Base-by-base conservation (phyloP, 345 rosid species). In the Brassica cretica region DNA sequence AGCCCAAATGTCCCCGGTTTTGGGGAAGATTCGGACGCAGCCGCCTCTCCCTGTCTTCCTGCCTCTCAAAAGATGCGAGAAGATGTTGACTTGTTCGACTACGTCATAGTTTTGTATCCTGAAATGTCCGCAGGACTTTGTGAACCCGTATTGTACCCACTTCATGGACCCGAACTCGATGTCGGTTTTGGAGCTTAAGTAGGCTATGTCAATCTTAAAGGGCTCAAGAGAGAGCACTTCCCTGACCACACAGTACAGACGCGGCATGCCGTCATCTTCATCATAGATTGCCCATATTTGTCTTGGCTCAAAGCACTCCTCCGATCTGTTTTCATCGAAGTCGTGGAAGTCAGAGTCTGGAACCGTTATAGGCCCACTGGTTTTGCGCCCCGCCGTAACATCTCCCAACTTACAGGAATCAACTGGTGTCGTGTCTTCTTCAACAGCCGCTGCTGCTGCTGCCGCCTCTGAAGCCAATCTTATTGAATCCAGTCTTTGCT, bases 211-310 rank as follows among this genome's bases (percentile, higher is more conserved):
- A 79, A 95, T 87, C 86, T 93, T 89, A 79, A 95, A 95, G 69
- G 98, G 99, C 15, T 88, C 83, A 44, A 85, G 72, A 1, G 98
- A 95, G 86, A 91, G 81, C 75, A 95, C 89, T 84, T 95, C 86
- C 66, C 91, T 89, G 67, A 93, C 84, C 70, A 95, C 82, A 73
- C 99, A 91, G 66, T 95, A 95, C 66, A 95, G 81, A 46, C 99
- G 96, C 66, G 99, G 98, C 99, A 95, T 95, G 41, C 98, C 98
- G 32, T 95, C 98, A 66, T 95, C 97, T 81, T 95, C 99, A 53
- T 95, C 99, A 66, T 93, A 95, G 29, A 95, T 77, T 32, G 99
- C 99, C 98, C 98, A 95, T 84, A 95, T 89, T 65, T 95, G 97
- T 85, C 90, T 93, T 15, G 97, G 93, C 82, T 87, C 79, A 83